Percentiles rank a stretch among this genome's conserved stretches.
phyloP scores from a whole-genome alignment of 495 filamentous ascomycete species.

The Penicillium parvum region DNA sequence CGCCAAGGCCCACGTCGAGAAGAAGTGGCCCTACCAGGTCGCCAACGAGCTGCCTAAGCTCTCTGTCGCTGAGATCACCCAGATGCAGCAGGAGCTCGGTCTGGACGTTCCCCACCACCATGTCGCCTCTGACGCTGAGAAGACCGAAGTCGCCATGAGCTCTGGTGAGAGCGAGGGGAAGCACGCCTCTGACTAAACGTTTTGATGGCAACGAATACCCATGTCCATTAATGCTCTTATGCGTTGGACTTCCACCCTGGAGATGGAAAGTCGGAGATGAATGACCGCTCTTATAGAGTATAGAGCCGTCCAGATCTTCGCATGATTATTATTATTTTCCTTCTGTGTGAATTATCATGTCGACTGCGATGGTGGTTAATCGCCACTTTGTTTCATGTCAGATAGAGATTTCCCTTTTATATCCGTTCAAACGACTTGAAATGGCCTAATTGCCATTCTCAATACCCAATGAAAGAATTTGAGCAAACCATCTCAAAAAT shows the following conservation, averaged over 20 bases:
- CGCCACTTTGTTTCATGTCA: constrained; percentile 5
- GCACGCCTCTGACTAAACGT: constrained; percentile 18
- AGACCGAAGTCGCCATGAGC: constrained; percentile 32
- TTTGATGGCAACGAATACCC: background rate
- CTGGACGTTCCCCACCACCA: constrained; percentile 18
- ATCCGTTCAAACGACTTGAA: background rate
- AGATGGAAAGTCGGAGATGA: constrained; percentile 16
- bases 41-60: constrained; percentile 37
- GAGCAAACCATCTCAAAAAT: no score
- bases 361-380: constrained; percentile 11
- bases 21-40: constrained; percentile 34
- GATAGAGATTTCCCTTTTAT: constrained; percentile 11
- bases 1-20: constrained; percentile 40
- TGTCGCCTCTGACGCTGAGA: constrained; percentile 18
- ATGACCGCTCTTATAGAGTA: constrained; percentile 11
- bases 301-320: constrained; percentile 17
- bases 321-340: constrained; percentile 7
- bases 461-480: no score
- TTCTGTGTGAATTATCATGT: constrained; percentile 3
- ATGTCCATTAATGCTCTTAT: constrained; percentile 2
- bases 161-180: constrained; percentile 24
- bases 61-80: constrained; percentile 26
- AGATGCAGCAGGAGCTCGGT: constrained; percentile 30
- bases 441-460: no score
- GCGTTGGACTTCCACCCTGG: constrained; percentile 21